Evolutionary conservation across 2,329 filamentous ascomycete genomes (phyloP).

Genomic region (Ophiocordyceps camponoti-leonardi): DNA sequence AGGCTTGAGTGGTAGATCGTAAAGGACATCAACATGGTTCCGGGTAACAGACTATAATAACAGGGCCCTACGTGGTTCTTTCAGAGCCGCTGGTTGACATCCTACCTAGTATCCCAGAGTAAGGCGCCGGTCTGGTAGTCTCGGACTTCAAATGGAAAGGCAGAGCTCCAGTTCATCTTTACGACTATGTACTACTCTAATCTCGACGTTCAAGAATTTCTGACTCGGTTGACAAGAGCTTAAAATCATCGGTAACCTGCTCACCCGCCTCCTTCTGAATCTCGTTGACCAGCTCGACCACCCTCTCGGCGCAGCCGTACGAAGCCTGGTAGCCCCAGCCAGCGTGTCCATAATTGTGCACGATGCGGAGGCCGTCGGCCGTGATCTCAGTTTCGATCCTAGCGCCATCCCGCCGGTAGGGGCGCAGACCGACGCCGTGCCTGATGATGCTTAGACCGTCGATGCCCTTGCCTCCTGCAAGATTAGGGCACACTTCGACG

Average conservation of each 20-base stretch:
- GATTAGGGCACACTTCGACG: constrained; percentile 43
- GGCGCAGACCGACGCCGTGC: constrained; percentile 69
- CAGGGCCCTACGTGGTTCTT: no score
- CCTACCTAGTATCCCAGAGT: no score
- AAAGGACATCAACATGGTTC: no score
- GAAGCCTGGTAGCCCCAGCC: constrained; percentile 59
- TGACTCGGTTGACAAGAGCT: constrained; percentile 11
- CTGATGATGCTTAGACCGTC: constrained; percentile 59
- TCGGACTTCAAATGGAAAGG: no score
- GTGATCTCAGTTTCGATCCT: constrained; percentile 45
- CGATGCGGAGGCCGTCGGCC: constrained; percentile 42
- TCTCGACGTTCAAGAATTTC: no score
- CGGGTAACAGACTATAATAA: no score
- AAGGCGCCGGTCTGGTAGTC: no score
- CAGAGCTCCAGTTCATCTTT: no score
- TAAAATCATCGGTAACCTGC: constrained; percentile 10
- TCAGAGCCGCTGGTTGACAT: no score
- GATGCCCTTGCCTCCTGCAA: constrained; percentile 50
- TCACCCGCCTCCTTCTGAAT: constrained; percentile 21
- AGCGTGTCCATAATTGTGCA: constrained; percentile 68
- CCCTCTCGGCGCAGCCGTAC: constrained; percentile 54
- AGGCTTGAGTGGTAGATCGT: no score
- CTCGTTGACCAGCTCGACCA: constrained; percentile 49
- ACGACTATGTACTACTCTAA: no score
- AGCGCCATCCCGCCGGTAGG: constrained; percentile 55